Conservation (phyloP, 139 green algal genomes). For the Chlamydomonas applanata region DNA sequence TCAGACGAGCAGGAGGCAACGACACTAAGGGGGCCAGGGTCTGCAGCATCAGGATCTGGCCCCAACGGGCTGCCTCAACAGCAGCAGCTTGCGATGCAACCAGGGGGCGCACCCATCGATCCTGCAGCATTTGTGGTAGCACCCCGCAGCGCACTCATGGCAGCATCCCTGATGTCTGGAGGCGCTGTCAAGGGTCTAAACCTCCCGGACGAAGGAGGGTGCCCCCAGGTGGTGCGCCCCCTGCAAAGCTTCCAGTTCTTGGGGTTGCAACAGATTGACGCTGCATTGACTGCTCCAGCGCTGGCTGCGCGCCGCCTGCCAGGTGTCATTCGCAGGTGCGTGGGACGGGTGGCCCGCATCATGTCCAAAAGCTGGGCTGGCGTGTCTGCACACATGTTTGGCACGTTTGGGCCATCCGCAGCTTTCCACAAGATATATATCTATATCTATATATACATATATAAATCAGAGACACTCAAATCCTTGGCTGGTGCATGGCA, state of each 20-base stretch:
- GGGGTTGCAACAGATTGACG: conserved; percentile 8
- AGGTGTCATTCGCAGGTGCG: conserved; percentile 45
- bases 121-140: conserved; percentile 6
- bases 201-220: not conserved
- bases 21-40: no score
- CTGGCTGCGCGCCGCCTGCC: conserved; percentile 55
- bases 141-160: not conserved
- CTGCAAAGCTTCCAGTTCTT: conserved; percentile 60
- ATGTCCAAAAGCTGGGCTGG: no score
- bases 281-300: conserved; percentile 10
- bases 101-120: conserved; percentile 1
- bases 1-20: not conserved
- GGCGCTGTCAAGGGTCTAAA: not conserved
- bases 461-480: no score
- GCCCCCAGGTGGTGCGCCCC: conserved; percentile 33
- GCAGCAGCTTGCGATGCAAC: conserved; percentile 6
- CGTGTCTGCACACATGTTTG: no score
- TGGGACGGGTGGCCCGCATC: not conserved
- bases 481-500: not conserved
- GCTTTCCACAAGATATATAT: no score
- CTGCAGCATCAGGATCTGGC: not conserved
- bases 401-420: no score
- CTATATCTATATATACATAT: no score
- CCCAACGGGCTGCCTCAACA: not conserved
- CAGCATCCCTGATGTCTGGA: not conserved